A percentile compares a stretch with the other conserved stretches of the same genome.
These are phyloP conservation scores for Podospora didyma DNA, from an alignment of 495 filamentous ascomycete genomes.

Conservation along the genomic window DNA sequence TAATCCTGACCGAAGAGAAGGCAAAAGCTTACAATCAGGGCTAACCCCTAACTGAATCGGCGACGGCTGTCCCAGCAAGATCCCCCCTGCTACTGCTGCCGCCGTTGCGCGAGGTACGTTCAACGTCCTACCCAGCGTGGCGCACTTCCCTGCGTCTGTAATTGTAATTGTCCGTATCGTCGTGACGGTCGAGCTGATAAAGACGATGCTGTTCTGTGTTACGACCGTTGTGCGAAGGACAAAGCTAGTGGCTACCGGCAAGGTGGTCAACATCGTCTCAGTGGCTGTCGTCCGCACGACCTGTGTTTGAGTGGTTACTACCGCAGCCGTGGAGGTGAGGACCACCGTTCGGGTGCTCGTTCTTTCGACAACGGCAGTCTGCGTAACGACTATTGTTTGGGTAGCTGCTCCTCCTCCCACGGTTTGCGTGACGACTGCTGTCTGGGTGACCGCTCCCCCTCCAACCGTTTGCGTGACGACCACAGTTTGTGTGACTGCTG, in stretches of 20 bases:
- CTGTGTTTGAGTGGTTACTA: neutral
- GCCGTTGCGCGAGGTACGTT: neutral
- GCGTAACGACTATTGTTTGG: neutral
- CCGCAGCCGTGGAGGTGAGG: neutral
- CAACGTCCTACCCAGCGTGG: neutral
- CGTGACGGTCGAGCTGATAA: slow-evolving; percentile 14
- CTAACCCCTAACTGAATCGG: neutral
- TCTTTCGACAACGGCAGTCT: slow-evolving; percentile 1
- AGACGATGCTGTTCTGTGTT: slow-evolving; percentile 9
- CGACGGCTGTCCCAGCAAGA: neutral
- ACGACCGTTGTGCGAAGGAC: neutral
- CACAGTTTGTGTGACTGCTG: neutral
- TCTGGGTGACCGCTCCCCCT: too few species aligned
- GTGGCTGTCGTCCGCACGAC: neutral
- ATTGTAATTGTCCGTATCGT: slow-evolving; percentile 17
- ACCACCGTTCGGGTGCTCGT: neutral
- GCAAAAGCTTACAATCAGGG: neutral
- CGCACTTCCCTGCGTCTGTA: slow-evolving; percentile 11
- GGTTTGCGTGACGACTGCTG: neutral
- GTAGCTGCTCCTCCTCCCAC: neutral
- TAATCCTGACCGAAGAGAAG: neutral
- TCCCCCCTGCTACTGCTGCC: neutral
- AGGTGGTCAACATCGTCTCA: neutral
- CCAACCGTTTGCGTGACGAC: slow-evolving; percentile 1
- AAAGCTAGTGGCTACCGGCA: neutral